Percentiles rank a stretch among this genome's conserved stretches.
These are phyloP conservation scores for Jamesozyma jinghongensis DNA, from an alignment of 805 yeast species.

Conservation along the genomic window DNA sequence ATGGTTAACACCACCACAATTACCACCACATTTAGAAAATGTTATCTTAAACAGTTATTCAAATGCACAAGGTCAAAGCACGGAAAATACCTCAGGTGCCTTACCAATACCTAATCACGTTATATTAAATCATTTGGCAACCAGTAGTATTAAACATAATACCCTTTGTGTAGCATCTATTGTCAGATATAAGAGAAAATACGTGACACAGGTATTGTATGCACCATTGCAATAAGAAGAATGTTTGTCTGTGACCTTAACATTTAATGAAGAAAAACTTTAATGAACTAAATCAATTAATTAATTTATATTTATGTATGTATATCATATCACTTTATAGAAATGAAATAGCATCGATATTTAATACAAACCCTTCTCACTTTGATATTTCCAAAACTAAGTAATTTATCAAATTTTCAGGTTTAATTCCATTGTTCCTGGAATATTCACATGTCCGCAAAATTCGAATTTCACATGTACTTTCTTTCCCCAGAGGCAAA, in stretches of 20 bases:
- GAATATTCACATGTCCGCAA: no score
- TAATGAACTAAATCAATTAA: no score
- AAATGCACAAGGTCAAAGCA: constrained; percentile 22
- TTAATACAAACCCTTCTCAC: no score
- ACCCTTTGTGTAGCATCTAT: constrained; percentile 90
- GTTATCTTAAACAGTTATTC: constrained; percentile 76
- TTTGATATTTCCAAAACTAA: no score
- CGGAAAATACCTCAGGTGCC: constrained; percentile 77
- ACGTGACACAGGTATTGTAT: constrained; percentile 84
- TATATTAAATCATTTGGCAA: constrained; percentile 88
- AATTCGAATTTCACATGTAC: no score
- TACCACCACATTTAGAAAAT: constrained; percentile 93
- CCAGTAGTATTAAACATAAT: constrained; percentile 88
- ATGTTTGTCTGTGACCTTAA: no score
- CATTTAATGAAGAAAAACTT: not conserved
- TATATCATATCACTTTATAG: no score
- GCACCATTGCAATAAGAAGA: constrained; percentile 45
- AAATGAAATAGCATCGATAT: no score
- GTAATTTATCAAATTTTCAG: no score
- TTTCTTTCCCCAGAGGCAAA: no score
- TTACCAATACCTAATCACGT: constrained; percentile 92
- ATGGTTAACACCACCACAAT: constrained; percentile 81
- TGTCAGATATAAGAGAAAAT: constrained; percentile 78
- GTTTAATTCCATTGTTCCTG: no score
- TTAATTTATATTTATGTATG: no score